Conservation (phyloP, 2,329 filamentous ascomycete genomes). For the Exophiala phaeomuriformis region DNA sequence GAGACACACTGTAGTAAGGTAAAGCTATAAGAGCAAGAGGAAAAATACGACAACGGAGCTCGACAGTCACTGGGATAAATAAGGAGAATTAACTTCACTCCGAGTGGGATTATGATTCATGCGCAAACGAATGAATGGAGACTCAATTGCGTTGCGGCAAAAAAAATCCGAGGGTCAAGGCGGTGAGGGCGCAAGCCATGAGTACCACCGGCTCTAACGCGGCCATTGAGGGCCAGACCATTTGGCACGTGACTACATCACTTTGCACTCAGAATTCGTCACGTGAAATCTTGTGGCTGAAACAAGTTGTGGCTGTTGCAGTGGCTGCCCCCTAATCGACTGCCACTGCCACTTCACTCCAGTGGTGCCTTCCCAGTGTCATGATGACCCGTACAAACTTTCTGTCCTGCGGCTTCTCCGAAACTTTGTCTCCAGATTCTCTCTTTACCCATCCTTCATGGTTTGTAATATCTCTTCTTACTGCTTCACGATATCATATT, state of each 20-base stretch:
- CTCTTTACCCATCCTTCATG: background rate
- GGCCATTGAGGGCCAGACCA: background rate
- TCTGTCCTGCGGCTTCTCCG: background rate
- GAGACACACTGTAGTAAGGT: background rate
- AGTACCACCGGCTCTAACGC: background rate
- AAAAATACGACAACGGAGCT: background rate
- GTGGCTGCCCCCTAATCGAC: too few species aligned
- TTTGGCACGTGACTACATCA: background rate
- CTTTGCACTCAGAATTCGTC: too few species aligned
- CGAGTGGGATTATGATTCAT: background rate
- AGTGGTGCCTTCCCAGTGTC: too few species aligned
- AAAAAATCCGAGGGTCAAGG: slow-evolving; percentile 5
- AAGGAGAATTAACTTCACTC: background rate
- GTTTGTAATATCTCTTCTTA: background rate
- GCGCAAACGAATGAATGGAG: background rate
- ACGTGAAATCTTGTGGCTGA: too few species aligned
- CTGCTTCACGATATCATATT: background rate
- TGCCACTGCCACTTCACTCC: too few species aligned
- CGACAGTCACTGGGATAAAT: background rate
- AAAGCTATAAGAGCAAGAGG: background rate
- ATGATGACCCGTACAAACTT: too few species aligned
- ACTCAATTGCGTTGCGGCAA: background rate
- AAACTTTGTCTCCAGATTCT: background rate
- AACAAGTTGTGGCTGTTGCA: too few species aligned
- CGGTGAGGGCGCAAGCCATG: background rate